These are phyloP conservation scores for Bacidia gigantensis DNA, from an alignment of 495 filamentous ascomycete genomes.

Conservation along the genomic window DNA sequence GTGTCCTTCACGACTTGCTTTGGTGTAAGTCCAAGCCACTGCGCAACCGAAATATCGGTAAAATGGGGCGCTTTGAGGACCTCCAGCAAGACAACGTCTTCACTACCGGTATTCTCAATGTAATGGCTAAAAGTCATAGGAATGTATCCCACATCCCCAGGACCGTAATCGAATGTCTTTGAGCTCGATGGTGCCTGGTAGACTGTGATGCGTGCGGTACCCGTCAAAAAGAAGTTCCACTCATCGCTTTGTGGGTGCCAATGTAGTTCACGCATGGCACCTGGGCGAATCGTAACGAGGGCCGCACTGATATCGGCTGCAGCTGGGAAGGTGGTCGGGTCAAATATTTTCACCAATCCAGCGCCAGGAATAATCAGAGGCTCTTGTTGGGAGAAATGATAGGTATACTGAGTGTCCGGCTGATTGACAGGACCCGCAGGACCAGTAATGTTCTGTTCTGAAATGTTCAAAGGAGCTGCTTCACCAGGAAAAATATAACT, in stretches of 20 bases:
- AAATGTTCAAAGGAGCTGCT: too few species aligned
- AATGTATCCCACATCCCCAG: conserved; percentile 63
- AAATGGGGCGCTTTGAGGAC: conserved; percentile 56
- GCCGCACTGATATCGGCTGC: conserved; percentile 46
- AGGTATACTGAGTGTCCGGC: too few species aligned
- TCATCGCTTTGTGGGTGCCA: conserved; percentile 67
- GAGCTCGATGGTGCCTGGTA: conserved; percentile 44
- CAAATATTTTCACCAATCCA: conserved; percentile 54
- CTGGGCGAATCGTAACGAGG: conserved; percentile 51
- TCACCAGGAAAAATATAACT: too few species aligned
- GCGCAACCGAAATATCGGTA: conserved; percentile 47
- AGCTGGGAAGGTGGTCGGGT: conserved; percentile 49
- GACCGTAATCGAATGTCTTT: conserved; percentile 59
- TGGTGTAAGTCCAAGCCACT: conserved; percentile 51
- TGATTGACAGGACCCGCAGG: too few species aligned
- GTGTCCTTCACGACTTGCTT: conserved; percentile 52
- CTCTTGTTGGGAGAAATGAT: conserved; percentile 42
- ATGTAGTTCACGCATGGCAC: conserved; percentile 66
- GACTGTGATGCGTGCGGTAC: conserved; percentile 51
- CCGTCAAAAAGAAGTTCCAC: conserved; percentile 63
- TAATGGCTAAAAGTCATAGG: conserved; percentile 53
- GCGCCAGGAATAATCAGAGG: conserved; percentile 40
- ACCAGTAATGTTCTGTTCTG: too few species aligned
- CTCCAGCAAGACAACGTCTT: conserved; percentile 56
- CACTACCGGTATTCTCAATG: conserved; percentile 58